A percentile compares a stretch with the other conserved stretches of the same genome.
phyloP scores from a whole-genome alignment of 1,284 basidiomycete species.

The Apiotrichum gamsii region DNA sequence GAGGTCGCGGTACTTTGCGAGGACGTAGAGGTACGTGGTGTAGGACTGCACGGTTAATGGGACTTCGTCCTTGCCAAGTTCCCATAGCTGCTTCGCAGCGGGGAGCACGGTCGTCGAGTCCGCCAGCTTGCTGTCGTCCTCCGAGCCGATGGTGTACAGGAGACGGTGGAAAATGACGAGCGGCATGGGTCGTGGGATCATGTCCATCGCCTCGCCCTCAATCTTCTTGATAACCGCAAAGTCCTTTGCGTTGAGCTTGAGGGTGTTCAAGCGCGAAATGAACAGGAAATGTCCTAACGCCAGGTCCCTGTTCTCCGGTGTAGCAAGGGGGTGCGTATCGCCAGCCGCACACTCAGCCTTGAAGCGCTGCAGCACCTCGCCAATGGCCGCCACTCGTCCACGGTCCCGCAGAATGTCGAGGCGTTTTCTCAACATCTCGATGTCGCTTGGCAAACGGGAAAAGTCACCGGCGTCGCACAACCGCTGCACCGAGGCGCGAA shows the following conservation, averaged over 20 bases:
- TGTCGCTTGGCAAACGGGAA: neutral
- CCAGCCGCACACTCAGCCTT: neutral
- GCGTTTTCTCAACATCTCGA: neutral
- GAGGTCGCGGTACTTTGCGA: constrained; percentile 39
- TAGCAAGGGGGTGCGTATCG: neutral
- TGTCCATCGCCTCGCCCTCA: constrained; percentile 5
- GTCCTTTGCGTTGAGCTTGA: neutral
- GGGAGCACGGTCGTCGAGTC: constrained; percentile 3
- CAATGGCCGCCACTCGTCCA: too few relatives aligned
- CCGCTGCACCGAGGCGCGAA: neutral
- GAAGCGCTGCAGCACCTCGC: neutral
- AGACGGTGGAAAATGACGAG: constrained; percentile 14
- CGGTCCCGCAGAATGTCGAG: neutral
- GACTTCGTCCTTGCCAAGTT: neutral
- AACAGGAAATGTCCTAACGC: constrained; percentile 1
- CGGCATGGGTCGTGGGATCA: constrained; percentile 17
- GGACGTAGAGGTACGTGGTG: constrained; percentile 36
- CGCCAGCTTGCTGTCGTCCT: constrained; percentile 1
- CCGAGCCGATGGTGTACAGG: neutral
- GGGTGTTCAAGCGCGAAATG: neutral
- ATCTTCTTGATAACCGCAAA: neutral
- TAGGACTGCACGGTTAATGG: constrained; percentile 29
- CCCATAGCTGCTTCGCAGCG: constrained; percentile 22
- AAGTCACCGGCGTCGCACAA: neutral
- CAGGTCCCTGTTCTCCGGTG: neutral